Percentiles rank a stretch among this genome's conserved stretches.
phyloP scores from a whole-genome alignment of 805 yeast species.

The Barnettozyma salicaria region DNA sequence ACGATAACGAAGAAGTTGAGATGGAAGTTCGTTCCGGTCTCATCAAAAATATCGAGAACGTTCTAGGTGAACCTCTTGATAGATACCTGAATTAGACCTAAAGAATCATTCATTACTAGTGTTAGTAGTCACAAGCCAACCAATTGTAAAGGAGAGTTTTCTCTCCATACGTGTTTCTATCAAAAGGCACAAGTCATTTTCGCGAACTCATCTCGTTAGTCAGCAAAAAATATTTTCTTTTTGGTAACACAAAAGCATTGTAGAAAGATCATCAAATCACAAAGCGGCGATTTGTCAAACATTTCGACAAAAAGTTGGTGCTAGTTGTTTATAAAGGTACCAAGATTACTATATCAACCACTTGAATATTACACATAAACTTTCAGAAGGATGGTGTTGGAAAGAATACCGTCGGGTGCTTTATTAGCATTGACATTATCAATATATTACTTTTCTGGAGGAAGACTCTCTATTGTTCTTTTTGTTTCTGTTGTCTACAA shows the following conservation, averaged over 20 bases:
- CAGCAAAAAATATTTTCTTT: no score
- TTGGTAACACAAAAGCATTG: no score
- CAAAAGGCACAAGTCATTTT: no score
- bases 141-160: no score
- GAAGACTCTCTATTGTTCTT: slow-evolving; percentile 31
- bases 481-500: slow-evolving; percentile 24
- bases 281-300: slow-evolving; percentile 4
- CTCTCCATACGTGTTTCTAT: no score
- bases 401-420: slow-evolving; percentile 13
- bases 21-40: slow-evolving; percentile 84
- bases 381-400: slow-evolving; percentile 1
- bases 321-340: background rate
- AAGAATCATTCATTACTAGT: no score
- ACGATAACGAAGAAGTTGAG: slow-evolving; percentile 91
- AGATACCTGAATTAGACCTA: slow-evolving; percentile 49
- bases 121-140: no score
- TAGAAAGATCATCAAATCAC: slow-evolving; percentile 6
- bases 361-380: background rate
- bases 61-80: slow-evolving; percentile 91
- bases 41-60: slow-evolving; percentile 86
- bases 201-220: no score
- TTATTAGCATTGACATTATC: slow-evolving; percentile 9
- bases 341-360: background rate
- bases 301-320: background rate
- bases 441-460: slow-evolving; percentile 28